phyloP scores from a whole-genome alignment of 2,329 filamentous ascomycete genomes.

The Talaromyces sp. region DNA sequence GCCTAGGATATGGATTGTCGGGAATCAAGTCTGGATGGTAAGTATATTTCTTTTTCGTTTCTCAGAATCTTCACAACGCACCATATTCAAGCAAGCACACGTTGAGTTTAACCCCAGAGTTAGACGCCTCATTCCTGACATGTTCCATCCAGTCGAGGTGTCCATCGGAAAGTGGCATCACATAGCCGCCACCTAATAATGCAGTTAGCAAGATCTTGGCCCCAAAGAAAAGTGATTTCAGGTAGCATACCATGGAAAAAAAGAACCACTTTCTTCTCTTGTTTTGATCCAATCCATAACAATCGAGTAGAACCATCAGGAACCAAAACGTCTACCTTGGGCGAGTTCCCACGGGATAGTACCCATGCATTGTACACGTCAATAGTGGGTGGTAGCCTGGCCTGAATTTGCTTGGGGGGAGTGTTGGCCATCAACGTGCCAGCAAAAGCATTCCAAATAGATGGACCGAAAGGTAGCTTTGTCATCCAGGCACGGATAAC shows the following conservation, averaged over 20 bases:
- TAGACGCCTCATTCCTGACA: conserved; percentile 10
- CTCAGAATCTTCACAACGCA: not conserved
- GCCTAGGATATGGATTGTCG: conserved; percentile 14
- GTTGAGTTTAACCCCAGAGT: conserved; percentile 7
- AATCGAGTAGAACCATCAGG: conserved; percentile 13
- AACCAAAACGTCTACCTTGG: not conserved
- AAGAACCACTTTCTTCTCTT: conserved; percentile 14
- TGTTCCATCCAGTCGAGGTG: conserved; percentile 20
- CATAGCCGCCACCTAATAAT: conserved; percentile 19
- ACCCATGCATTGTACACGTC: conserved; percentile 16
- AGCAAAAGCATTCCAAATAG: conserved; percentile 13
- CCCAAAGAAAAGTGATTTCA: not conserved
- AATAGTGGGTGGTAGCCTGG: conserved; percentile 16
- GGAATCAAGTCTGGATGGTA: conserved; percentile 17
- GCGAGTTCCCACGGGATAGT: not conserved
- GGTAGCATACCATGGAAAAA: conserved; percentile 18
- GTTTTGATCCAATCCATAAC: conserved; percentile 15
- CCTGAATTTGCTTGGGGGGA: conserved; percentile 14
- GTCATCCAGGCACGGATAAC: conserved; percentile 1
- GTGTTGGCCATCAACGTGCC: conserved; percentile 14
- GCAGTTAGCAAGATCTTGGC: not conserved
- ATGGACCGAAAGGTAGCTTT: conserved; percentile 3
- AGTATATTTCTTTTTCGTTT: conserved; percentile 15
- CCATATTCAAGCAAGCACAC: not conserved
- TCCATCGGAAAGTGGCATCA: conserved; percentile 18